Percentiles rank a stretch among this genome's conserved stretches.
Conservation (phyloP, 768 basidiomycete species). For the Glaciozyma antarctica region DNA sequence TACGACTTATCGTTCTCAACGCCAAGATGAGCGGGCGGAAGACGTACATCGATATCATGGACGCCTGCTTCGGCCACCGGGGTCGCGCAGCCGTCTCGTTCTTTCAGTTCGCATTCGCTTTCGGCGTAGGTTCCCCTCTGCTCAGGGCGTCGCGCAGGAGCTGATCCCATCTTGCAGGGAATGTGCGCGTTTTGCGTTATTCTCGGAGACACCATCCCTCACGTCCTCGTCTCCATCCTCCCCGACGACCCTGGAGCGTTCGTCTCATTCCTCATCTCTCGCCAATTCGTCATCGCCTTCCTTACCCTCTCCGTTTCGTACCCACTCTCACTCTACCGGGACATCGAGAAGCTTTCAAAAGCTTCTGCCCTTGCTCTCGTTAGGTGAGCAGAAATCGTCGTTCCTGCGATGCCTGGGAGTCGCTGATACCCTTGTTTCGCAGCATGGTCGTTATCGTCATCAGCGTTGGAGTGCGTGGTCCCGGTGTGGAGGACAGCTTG, state of each 20-base stretch:
- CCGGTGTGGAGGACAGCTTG: conserved; percentile 59
- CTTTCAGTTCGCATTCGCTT: conserved; percentile 96
- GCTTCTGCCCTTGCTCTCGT: conserved; percentile 82
- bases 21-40: conserved; percentile 88
- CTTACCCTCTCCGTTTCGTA: conserved; percentile 80
- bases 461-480: conserved; percentile 73
- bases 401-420: not conserved
- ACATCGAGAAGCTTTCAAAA: conserved; percentile 91
- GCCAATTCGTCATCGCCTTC: conserved; percentile 77
- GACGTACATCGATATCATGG: conserved; percentile 36
- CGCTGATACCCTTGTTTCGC: not conserved
- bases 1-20: conserved; percentile 87
- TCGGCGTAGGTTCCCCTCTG: conserved; percentile 53
- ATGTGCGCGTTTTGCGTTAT: conserved; percentile 99
- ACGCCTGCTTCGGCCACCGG: conserved; percentile 58
- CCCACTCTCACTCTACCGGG: conserved; percentile 87
- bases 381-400: conserved; percentile 33
- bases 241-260: conserved; percentile 61
- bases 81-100: conserved; percentile 92
- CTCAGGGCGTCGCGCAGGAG: not conserved
- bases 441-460: conserved; percentile 88
- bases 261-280: conserved; percentile 66
- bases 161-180: conserved; percentile 44
- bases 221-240: conserved; percentile 79
- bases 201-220: conserved; percentile 91